Evolutionary conservation across 257 asterid genomes (phyloP).

Genomic region (Nicotiana attenuata): DNA sequence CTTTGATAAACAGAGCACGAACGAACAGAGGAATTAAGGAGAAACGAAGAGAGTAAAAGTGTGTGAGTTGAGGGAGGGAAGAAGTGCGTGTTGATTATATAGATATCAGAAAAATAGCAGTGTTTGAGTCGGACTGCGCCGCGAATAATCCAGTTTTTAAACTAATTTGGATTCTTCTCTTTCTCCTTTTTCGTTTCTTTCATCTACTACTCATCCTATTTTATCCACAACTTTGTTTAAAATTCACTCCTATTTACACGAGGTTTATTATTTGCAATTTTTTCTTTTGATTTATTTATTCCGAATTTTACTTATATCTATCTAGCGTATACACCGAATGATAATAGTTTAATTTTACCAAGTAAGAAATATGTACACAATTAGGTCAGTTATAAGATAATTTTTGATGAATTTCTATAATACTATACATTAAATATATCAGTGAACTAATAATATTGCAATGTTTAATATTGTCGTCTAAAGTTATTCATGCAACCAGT

Average conservation of each 20-base stretch:
- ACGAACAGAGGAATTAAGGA: neutral
- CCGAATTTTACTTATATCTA: too few relatives aligned
- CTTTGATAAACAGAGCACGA: neutral
- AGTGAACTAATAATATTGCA: too few relatives aligned
- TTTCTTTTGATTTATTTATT: too few relatives aligned
- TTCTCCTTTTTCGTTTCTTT: neutral
- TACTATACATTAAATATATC: too few relatives aligned
- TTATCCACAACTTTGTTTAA: neutral
- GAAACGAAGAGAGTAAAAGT: neutral
- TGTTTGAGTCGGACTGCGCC: neutral
- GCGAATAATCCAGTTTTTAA: neutral
- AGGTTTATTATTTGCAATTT: neutral
- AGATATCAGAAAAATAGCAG: neutral
- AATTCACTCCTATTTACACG: neutral
- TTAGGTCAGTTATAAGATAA: too few relatives aligned
- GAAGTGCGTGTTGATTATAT: neutral
- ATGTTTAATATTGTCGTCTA: neutral
- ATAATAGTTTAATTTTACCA: too few relatives aligned
- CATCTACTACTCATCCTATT: neutral
- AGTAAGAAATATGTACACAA: too few relatives aligned
- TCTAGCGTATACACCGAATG: too few relatives aligned
- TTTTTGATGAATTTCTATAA: too few relatives aligned
- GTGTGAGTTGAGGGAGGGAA: neutral
- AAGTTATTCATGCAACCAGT: neutral
- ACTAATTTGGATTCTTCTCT: neutral